Evolutionary conservation across 1,284 basidiomycete genomes (phyloP).

Genomic region (Microbotryum silenes-acaulis): DNA sequence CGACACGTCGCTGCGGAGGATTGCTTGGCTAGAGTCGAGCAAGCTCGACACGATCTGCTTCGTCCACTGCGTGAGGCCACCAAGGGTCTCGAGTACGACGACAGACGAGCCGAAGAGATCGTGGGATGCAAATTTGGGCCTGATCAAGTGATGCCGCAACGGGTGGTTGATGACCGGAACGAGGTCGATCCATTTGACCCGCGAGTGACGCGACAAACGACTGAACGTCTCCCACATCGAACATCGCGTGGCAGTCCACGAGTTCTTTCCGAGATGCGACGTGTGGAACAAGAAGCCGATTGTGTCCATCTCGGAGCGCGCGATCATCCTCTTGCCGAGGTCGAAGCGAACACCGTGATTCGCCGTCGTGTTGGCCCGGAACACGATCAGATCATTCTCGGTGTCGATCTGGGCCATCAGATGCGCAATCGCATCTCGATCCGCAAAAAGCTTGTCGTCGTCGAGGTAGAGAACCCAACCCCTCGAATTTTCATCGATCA

Average conservation of each 20-base stretch:
- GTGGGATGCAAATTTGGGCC: background rate
- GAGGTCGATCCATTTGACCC: constrained; percentile 27
- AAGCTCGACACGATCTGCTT: background rate
- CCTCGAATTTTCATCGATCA: background rate
- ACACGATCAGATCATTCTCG: constrained; percentile 18
- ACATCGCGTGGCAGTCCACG: constrained; percentile 17
- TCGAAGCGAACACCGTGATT: constrained; percentile 1
- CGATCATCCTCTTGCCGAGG: constrained; percentile 12
- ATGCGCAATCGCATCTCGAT: constrained; percentile 12
- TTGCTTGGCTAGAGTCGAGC: background rate
- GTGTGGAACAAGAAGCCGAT: constrained; percentile 29
- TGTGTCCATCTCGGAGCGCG: constrained; percentile 13
- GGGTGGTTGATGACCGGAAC: constrained; percentile 26
- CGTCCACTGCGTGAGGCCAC: constrained; percentile 3
- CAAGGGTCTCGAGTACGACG: constrained; percentile 19
- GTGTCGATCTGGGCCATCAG: constrained; percentile 24
- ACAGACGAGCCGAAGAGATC: constrained; percentile 14
- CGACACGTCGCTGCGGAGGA: too few relatives aligned
- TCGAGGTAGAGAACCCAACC: constrained; percentile 24
- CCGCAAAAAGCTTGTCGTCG: constrained; percentile 20
- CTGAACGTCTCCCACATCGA: constrained; percentile 21
- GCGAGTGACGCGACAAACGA: constrained; percentile 8
- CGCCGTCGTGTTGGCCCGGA: constrained; percentile 12
- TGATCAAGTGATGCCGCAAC: constrained; percentile 17
- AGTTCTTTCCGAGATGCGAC: constrained; percentile 13